phyloP scores from a whole-genome alignment of 1,139 yeast species.

The Candida glucosophila region DNA sequence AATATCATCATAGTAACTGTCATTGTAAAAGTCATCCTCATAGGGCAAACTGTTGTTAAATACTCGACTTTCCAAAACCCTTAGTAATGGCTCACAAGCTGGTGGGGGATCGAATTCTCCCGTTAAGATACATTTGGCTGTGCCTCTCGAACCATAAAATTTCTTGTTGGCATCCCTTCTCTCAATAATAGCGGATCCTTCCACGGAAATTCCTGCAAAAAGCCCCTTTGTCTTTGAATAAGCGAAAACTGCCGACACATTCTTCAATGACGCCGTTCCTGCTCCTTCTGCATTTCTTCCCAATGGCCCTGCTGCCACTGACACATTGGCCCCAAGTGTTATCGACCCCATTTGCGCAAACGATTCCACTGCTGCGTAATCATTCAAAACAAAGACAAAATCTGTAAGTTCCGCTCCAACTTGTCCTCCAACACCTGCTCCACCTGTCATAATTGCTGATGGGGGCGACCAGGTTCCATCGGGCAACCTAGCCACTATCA shows the following conservation, averaged over 20 bases:
- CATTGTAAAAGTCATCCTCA: constrained; percentile 46
- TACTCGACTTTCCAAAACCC: constrained; percentile 79
- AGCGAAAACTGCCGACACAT: constrained; percentile 86
- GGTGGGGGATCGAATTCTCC: constrained; percentile 92
- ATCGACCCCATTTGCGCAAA: constrained; percentile 93
- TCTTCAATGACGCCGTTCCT: constrained; percentile 83
- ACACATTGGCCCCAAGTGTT: constrained; percentile 90
- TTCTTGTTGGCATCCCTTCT: constrained; percentile 95
- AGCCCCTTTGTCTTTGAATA: constrained; percentile 95
- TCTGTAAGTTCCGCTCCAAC: constrained; percentile 95
- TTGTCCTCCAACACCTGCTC: constrained; percentile 98
- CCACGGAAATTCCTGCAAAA: constrained; percentile 94
- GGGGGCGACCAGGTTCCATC: constrained; percentile 99
- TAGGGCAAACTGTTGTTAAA: constrained; percentile 52
- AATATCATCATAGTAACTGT: constrained; percentile 62
- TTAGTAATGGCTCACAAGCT: constrained; percentile 81
- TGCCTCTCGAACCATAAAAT: constrained; percentile 82
- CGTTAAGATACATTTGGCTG: constrained; percentile 71
- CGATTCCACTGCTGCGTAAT: constrained; percentile 81
- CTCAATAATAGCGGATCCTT: constrained; percentile 91
- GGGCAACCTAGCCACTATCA: constrained; percentile 84
- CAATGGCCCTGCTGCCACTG: constrained; percentile 97
- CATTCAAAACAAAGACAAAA: constrained; percentile 86
- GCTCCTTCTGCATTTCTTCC: constrained; percentile 98
- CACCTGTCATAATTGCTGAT: constrained; percentile 90